Base-by-base conservation (phyloP, 2,329 filamentous ascomycete species). In the Pseudogymnoascus sp. region DNA sequence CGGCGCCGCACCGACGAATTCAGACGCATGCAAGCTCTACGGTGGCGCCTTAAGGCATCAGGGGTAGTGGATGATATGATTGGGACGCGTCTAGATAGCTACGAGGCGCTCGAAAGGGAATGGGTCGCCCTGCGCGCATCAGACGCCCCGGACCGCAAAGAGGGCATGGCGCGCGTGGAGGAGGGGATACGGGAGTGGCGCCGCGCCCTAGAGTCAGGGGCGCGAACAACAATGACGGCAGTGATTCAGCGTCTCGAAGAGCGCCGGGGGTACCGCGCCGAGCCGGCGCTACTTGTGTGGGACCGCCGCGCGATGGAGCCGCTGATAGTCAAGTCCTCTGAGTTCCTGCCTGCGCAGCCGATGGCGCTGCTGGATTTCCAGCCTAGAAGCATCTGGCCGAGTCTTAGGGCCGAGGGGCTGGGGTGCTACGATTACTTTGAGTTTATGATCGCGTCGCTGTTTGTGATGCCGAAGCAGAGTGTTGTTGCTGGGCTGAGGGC, bases 221-320 rank as follows among this genome's bases (percentile, higher is more conserved):
- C 33, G 8, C 33, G 37, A 12, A 26, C 23, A 1, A 26, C 35
- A 4, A 3, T 19, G 7, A 26, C 12, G 23, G 38, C 29, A 3
- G 35, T 61, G 1, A 61, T 10, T 4, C 35, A 41, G 29, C 68
- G 75, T 58, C 75, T 78, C 31, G 85, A 89, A 68, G 84, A 86
- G 69, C 72, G 79, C 49, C 81, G 83, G 66, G 66, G 81, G 14
- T 78, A 81, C 68, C 72, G 75, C 59, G 77, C 80, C 72, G 68
- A 78, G 0, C 77, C 80, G 1, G 81, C 84, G 0, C 68, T 80
- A 0, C 73, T 93, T 3, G 69, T 78, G 26, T 92, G 87, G 84
- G 91, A 96, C 72, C 80, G 82, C 1, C 85, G 92, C 14, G 75
- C 78, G 1, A 85, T 84, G 69, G 90, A 96, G 69, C 89, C 91